phyloP scores from a whole-genome alignment of 352 stramenopile species.

The Globisporangium sylvaticum region DNA sequence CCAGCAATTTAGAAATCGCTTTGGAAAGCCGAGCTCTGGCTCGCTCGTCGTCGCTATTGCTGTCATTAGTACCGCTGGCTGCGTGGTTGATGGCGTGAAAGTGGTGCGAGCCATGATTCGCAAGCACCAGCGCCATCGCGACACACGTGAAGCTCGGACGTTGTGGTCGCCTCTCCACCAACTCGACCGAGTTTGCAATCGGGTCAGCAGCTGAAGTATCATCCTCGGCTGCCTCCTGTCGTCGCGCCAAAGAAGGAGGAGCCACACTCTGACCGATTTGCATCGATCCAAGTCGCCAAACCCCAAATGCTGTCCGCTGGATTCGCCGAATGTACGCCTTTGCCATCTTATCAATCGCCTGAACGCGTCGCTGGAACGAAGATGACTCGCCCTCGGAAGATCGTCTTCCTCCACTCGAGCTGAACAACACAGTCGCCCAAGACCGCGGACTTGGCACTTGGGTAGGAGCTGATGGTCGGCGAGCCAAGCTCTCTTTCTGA shows the following conservation, averaged over 20 bases:
- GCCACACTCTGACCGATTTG: background rate
- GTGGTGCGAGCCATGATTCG: conserved; percentile 20
- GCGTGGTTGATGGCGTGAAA: conserved; percentile 9
- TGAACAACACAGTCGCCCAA: background rate
- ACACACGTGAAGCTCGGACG: conserved; percentile 34
- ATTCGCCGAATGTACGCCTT: background rate
- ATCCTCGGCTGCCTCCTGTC: background rate
- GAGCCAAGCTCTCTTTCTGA: background rate
- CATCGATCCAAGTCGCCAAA: conserved; percentile 8
- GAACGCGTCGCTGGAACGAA: background rate
- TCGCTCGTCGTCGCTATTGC: background rate
- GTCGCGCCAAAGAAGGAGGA: background rate
- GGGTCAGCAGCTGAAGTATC: background rate
- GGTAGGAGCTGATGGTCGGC: background rate
- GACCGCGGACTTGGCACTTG: background rate
- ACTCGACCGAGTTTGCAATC: background rate
- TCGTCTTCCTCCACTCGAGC: background rate
- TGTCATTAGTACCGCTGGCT: background rate
- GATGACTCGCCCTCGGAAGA: background rate
- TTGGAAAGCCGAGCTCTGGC: background rate
- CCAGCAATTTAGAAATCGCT: conserved; percentile 4
- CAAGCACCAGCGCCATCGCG: conserved; percentile 38
- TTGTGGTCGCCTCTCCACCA: background rate
- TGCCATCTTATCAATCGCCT: conserved; percentile 5
- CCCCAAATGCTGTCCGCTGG: conserved; percentile 7